Conservation (phyloP, 1,139 yeast genomes). For the Debaryomyces subglobosus region DNA sequence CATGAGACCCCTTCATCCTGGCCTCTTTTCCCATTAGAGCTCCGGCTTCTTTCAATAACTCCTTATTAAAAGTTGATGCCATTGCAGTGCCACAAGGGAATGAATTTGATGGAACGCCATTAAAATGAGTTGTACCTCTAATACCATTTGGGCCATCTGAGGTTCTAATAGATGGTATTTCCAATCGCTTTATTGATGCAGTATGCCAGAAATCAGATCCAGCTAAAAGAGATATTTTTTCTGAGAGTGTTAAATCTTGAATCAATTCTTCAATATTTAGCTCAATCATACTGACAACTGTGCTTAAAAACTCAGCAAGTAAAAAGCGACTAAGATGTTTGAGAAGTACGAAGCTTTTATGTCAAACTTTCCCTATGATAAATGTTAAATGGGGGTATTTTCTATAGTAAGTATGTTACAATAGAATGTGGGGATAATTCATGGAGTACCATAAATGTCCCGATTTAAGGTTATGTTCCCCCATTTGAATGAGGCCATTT, state of each 20-base stretch:
- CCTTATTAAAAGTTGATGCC: constrained; percentile 47
- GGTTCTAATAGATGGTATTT: constrained; percentile 36
- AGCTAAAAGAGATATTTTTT: not conserved
- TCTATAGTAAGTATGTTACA: too few relatives aligned
- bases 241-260: not conserved
- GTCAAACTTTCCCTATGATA: too few relatives aligned
- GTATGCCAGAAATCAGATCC: constrained; percentile 58
- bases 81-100: constrained; percentile 42
- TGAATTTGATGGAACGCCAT: constrained; percentile 38
- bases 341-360: too few relatives aligned
- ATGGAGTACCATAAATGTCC: too few relatives aligned
- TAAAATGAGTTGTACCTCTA: constrained; percentile 36
- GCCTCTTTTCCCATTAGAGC: constrained; percentile 39
- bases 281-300: not conserved
- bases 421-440: too few relatives aligned
- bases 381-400: too few relatives aligned
- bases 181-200: constrained; percentile 46
- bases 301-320: not conserved
- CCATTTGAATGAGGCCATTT: too few relatives aligned
- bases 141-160: constrained; percentile 44
- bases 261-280: not conserved
- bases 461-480: too few relatives aligned
- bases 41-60: constrained; percentile 31
- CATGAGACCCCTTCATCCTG: constrained; percentile 34
- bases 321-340: not conserved